Evolutionary conservation across 1,139 yeast species (phyloP), one percentile per base, ranked within the genome.

Genomic region (Pichia sp.): DNA sequence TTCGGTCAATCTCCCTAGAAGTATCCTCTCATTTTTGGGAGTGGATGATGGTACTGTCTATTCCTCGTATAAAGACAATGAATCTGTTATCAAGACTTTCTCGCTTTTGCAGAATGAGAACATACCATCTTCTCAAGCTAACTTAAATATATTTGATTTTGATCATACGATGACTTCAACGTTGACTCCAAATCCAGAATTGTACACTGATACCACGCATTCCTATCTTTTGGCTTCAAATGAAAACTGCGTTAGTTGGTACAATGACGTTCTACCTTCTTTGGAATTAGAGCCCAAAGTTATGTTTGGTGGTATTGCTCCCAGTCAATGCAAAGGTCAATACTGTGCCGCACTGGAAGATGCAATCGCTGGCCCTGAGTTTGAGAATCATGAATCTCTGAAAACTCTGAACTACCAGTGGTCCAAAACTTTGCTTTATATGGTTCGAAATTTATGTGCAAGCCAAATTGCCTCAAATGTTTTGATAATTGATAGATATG

Each of bases 111-210:
- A 23, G 19, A 34, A 23, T 10, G 15, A 45, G 13, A 3, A 11
- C 8, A 15, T 15, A 23, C 34, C 15, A 4, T 23, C 11, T 19
- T 32, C 29, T 16, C 8, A 7, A 5, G 15, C 47, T 2, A 43
- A 26, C 5, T 31, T 56, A 3, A 52, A 56, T 42, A 54, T 56
- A 11, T 56, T 54, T 15, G 50, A 43, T 23, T 56, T 56, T 41
- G 54, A 50, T 38, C 44, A 54, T 19, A 52, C 57, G 10, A 32
- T 52, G 50, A 34, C 40, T 3, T 32, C 46, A 11, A 42, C 56
- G 0, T 5, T 47, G 2, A 11, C 11, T 1, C 59, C 59, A n/a
- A 56, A 56, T 31, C 23, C 29, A 1, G 52, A 54, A n/a, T 34
- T 56, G 2, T 56, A 54, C 30, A 41, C 54, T 11, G 3, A 4